Evolutionary conservation across 805 yeast species (phyloP), one percentile per base, ranked within the genome.

Genomic region (Starmerella apis): DNA sequence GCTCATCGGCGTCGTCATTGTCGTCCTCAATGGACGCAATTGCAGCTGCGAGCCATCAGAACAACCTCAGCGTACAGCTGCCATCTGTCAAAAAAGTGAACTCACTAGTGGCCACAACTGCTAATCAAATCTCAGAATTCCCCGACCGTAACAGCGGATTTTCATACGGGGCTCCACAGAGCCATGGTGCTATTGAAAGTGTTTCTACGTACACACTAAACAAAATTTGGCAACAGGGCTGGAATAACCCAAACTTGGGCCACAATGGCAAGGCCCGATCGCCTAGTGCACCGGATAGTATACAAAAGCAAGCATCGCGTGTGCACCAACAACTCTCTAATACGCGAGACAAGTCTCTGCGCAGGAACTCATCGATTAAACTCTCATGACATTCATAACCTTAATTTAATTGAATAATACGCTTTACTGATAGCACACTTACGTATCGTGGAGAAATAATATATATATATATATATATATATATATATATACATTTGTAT

Each of bases 171-270:
- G 38, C 39, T 9, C 27, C 48, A 4, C 52, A 52, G 27, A 48
- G 39, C 28, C 50, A 46, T 16, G 53, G 54, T 5, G 50, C 49
- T 3, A 53, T 43, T n/a, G 49, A 50, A 19, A 47, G 55, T 20
- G 48, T 52, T n/a, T 43, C 55, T 7, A 45, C 48, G 19, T 59
- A 55, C 44, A 38, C 54, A 1, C 46, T 59, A 16, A 49, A 51
- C 36, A 56, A 54, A 28, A 49, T 59, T 35, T 59, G 62, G 62
- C 54, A 55, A 16, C 50, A 47, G 4, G 62, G 62, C 28, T 58
- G 58, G 58, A 20, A 18, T 13, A 59, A 58, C 18, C 53, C 59
- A 1, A 55, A 56, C 10, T 14, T 27, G 25, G 16, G 38, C 14
- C 20, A 22, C n/a, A n/a, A n/a, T 6, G 6, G 23, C 16, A 19